A percentile compares a stretch with the other conserved stretches of the same genome.
Evolutionary conservation across 768 basidiomycete genomes (phyloP).

Genomic region (Boletus coccyginus): DNA sequence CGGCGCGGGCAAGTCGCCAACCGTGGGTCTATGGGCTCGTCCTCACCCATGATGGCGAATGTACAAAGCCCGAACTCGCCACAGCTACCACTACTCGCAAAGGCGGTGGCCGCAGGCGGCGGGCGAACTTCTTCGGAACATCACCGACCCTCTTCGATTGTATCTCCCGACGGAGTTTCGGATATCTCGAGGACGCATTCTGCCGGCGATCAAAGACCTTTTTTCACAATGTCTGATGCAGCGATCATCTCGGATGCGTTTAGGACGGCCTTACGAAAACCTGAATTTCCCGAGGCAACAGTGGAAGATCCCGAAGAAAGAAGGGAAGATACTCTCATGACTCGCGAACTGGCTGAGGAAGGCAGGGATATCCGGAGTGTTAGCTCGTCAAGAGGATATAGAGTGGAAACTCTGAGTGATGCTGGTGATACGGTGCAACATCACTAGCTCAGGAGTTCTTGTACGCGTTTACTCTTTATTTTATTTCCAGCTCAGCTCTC

Average conservation of each 20-base stretch:
- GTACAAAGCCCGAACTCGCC: slow-evolving; percentile 41
- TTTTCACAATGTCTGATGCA: slow-evolving; percentile 84
- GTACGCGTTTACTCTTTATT: slow-evolving; percentile 35
- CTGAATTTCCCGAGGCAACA: slow-evolving; percentile 72
- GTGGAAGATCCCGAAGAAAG: slow-evolving; percentile 59
- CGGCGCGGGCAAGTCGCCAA: slow-evolving; percentile 48
- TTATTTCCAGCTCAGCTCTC: slow-evolving; percentile 35
- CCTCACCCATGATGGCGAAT: slow-evolving; percentile 81
- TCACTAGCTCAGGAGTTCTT: slow-evolving; percentile 37
- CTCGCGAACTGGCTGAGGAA: slow-evolving; percentile 81
- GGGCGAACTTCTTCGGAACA: slow-evolving; percentile 33
- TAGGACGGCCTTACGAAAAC: slow-evolving; percentile 82
- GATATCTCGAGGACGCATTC: slow-evolving; percentile 62
- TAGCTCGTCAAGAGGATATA: slow-evolving; percentile 73
- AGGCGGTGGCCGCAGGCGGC: slow-evolving; percentile 30
- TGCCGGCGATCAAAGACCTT: slow-evolving; percentile 63
- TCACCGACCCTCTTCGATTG: slow-evolving; percentile 37
- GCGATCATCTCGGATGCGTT: slow-evolving; percentile 94
- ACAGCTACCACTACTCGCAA: slow-evolving; percentile 47
- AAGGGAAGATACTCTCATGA: slow-evolving; percentile 44
- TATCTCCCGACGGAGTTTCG: slow-evolving; percentile 72
- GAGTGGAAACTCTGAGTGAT: slow-evolving; percentile 68
- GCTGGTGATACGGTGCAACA: slow-evolving; percentile 49
- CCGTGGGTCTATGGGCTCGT: slow-evolving; percentile 74
- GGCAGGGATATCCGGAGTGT: slow-evolving; percentile 88